Evolutionary conservation across 495 filamentous ascomycete species (phyloP).

Genomic region (Neurospora sublineolata): DNA sequence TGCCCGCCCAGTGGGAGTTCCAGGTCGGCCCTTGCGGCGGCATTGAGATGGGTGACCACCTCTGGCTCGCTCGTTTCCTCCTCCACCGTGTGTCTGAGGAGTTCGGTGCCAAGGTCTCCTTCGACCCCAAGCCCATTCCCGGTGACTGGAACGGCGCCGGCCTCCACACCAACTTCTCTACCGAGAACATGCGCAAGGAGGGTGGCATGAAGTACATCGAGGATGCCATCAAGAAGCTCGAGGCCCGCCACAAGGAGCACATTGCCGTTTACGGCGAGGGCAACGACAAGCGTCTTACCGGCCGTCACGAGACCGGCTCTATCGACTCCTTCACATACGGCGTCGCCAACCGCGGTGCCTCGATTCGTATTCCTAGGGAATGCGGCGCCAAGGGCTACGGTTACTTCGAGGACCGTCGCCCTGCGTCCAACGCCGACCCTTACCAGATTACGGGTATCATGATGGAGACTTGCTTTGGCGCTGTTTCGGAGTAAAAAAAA

Average conservation of each 20-base stretch:
- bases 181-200: constrained; percentile 72
- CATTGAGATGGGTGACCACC: constrained; percentile 90
- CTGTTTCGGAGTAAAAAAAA: constrained; percentile 4
- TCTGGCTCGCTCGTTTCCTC: constrained; percentile 95
- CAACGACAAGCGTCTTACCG: constrained; percentile 84
- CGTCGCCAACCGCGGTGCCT: constrained; percentile 87
- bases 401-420: constrained; percentile 96
- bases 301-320: constrained; percentile 81
- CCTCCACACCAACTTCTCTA: constrained; percentile 91
- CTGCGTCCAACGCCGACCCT: constrained; percentile 89
- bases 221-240: constrained; percentile 52
- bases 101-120: constrained; percentile 91
- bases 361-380: constrained; percentile 83
- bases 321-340: constrained; percentile 94
- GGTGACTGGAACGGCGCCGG: constrained; percentile 99
- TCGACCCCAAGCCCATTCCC: constrained; percentile 95
- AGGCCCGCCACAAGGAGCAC: constrained; percentile 83
- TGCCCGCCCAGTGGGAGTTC: constrained; percentile 96
- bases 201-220: constrained; percentile 93
- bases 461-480: constrained; percentile 19
- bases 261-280: constrained; percentile 96
- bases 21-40: constrained; percentile 91
- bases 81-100: constrained; percentile 95
- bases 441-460: constrained; percentile 48
- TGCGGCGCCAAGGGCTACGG: constrained; percentile 87